A percentile compares a stretch with the other conserved stretches of the same genome.
These are phyloP conservation scores for Cornus kousa DNA, from an alignment of 148 eudicot genomes.

Conservation along the genomic window DNA sequence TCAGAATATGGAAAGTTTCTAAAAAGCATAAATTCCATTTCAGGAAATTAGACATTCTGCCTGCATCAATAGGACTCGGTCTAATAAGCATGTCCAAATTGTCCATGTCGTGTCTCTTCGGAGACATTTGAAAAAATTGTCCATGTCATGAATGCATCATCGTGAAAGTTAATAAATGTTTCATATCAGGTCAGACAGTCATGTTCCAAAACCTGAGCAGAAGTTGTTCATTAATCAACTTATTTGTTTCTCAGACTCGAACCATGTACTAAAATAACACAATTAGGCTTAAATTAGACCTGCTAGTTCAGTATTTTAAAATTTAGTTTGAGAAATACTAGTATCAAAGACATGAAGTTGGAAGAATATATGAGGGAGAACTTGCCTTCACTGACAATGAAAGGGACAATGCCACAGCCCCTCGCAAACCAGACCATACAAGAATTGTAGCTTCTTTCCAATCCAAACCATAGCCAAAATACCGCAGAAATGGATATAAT, in stretches of 20 bases:
- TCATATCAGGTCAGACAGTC: background rate
- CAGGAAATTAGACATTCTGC: no score
- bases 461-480: constrained; percentile 91
- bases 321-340: background rate
- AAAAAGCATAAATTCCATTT: no score
- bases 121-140: no score
- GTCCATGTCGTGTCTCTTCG: no score
- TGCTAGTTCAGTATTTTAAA: background rate
- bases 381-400: constrained; percentile 90
- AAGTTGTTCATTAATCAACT: no score
- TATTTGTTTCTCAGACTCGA: no score
- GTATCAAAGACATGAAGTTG: background rate
- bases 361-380: constrained; percentile 8
- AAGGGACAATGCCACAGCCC: constrained; percentile 91
- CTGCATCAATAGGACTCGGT: no score
- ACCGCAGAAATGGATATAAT: constrained; percentile 64
- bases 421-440: constrained; percentile 88
- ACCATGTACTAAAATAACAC: no score
- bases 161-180: background rate
- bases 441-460: constrained; percentile 94
- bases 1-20: no score
- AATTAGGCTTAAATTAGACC: background rate
- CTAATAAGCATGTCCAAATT: no score
- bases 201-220: background rate
- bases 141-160: background rate